Base-by-base conservation (phyloP, 768 basidiomycete species). In the Pulveroboletus sp. region DNA sequence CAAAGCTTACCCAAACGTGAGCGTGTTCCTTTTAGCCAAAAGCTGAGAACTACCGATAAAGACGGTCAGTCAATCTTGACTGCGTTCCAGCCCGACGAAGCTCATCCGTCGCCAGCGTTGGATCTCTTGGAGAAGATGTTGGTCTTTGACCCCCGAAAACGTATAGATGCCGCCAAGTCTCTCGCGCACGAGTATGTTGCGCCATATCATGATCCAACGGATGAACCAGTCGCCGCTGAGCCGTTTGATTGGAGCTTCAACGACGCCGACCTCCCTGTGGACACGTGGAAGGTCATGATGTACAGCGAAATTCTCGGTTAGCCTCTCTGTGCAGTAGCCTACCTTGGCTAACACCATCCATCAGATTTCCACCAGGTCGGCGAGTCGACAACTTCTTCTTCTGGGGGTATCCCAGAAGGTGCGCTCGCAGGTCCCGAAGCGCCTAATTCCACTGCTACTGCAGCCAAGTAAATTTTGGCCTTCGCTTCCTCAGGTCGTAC, bases 231-330 rank as follows among this genome's bases (percentile, higher is more conserved):
- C 17, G 91, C 96, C 11, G 82, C 76, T 15, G 93, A 97, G 66
- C 86, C 89, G 64, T 99, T 99, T 62, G 96, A 99, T 70, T 99
- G 96, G 96, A 89, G 86, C 62, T 99, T 99, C 81, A 99, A 99
- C 69, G 96, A 99, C 57, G 96, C 96, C 17, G 96, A 99, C 68
- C 76, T 99, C 39, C 96, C 96, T 0, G 89, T 98, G 10, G 96
- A 99, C 63, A 95, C 92, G 1, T 99, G 96, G 96, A 98, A 97
- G 73, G 95, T 96, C 65, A 99, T 99, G 96, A 99, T 99, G 95
- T 98, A 98, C 76, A 89, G 86, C 61, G 95, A 99, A 71, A 98
- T 97, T 56, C 76, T 97, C 11, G 93, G 93, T 93, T 62, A 55
- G 85, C 70, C 15, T 43, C 21, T 26, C 43, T 21, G n/a, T 31